Evolutionary conservation across 2,329 filamentous ascomycete species (phyloP), one percentile per base, ranked within the genome.

Genomic region (Hansfordia pulvinata): DNA sequence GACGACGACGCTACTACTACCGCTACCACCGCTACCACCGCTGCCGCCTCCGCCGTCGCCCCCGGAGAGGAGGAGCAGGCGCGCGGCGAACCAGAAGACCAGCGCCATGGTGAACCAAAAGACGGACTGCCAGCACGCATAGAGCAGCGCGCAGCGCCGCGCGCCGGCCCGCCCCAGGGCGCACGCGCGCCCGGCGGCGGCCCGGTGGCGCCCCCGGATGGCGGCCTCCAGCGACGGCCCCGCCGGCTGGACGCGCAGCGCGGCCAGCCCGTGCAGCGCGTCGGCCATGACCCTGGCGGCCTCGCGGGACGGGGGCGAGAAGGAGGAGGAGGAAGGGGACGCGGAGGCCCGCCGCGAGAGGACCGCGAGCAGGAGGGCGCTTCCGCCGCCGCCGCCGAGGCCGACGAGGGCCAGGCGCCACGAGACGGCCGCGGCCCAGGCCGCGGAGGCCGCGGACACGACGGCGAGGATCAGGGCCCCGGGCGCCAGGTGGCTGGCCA

Each of bases 361-460:
- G 1, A 79, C 62, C 2, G 50, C 59, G 28, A 80, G 70, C 23
- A 92, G 63, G 9, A 81, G 53, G 0, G 84, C 83, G 0, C 68
- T n/a, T n/a, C n/a, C n/a, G n/a, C n/a, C n/a, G n/a, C n/a, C 59
- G 23, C 71, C 71, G 0, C 72, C 64, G 6, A 94, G 55, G 2
- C 78, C 70, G 10, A 93, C 77, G 1, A 93, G 58, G 0, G 83
- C 82, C 17, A 94, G 58, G 42, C 78, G 78, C 84, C 85, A 93
- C 23, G 75, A 76, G 17, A 79, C 66, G 1, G 62, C 46, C 10
- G 92, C 49, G 4, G 82, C 75, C 86, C 85, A 94, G 2, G 66
- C 42, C 6, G 90, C 41, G 0, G 82, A 74, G n/a, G 78, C 65
- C 1, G 54, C 30, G 11, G 81, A 62, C 64, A 93, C 86, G 27